phyloP scores from a whole-genome alignment of 139 green algal species.

The Volvox africanus region DNA sequence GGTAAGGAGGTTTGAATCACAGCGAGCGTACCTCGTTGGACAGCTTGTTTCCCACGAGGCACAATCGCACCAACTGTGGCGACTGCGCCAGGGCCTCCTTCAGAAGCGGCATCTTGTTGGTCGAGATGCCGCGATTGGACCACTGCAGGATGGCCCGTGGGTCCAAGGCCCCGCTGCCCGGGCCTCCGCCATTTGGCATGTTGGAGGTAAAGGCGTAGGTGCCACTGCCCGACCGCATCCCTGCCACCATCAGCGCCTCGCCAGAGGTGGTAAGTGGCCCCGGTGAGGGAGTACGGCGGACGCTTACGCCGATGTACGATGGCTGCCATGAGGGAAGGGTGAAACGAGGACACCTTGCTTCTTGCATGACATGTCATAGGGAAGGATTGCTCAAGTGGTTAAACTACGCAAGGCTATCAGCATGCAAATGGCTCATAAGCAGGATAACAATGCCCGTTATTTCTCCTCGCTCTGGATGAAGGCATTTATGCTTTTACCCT shows the following conservation, averaged over 20 bases:
- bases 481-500: too few relatives aligned
- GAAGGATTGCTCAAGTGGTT: too few relatives aligned
- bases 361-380: too few relatives aligned
- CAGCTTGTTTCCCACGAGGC: slow-evolving; percentile 57
- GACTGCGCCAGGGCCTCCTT: neutral
- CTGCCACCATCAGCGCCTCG: neutral
- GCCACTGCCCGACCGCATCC: neutral
- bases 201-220: too few relatives aligned
- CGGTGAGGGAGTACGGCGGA: slow-evolving; percentile 29
- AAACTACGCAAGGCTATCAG: too few relatives aligned
- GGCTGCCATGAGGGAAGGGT: neutral
- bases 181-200: too few relatives aligned
- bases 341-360: too few relatives aligned
- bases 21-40: slow-evolving; percentile 25
- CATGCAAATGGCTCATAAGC: too few relatives aligned
- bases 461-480: too few relatives aligned
- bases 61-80: slow-evolving; percentile 26
- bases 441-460: too few relatives aligned
- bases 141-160: slow-evolving; percentile 44
- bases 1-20: too few relatives aligned
- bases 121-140: slow-evolving; percentile 53
- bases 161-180: neutral
- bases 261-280: neutral
- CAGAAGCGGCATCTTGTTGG: slow-evolving; percentile 54
- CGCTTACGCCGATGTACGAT: slow-evolving; percentile 31